A percentile compares a stretch with the other conserved stretches of the same genome.
These are phyloP conservation scores for Rhizopus arrhizus DNA, from an alignment of 371 early-diverging fungal genomes.

Conservation along the genomic window DNA sequence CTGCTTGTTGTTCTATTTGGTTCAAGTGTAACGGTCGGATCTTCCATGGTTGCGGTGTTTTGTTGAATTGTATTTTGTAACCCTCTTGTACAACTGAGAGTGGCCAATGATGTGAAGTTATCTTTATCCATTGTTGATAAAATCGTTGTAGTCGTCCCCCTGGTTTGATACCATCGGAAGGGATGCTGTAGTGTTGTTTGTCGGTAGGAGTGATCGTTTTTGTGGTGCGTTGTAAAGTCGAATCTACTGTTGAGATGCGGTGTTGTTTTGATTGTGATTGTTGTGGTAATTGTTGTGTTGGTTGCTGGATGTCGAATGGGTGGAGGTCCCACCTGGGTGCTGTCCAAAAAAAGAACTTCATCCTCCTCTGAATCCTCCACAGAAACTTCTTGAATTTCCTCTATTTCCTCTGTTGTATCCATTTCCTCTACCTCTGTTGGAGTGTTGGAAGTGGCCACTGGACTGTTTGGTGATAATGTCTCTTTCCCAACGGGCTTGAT, in stretches of 20 bases:
- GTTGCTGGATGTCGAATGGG: background rate
- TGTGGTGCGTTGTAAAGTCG: background rate
- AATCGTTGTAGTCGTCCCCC: background rate
- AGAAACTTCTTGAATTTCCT: background rate
- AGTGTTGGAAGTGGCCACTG: background rate
- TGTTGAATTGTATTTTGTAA: background rate
- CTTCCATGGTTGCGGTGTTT: conserved; percentile 2
- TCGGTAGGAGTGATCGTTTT: background rate
- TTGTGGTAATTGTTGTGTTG: no score
- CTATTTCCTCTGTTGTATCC: conserved; percentile 1
- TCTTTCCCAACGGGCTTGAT: background rate
- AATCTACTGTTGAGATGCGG: background rate
- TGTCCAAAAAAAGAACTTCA: background rate
- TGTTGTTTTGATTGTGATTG: background rate
- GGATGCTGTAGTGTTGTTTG: background rate
- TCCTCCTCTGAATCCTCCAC: background rate
- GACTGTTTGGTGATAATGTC: background rate
- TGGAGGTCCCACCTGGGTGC: background rate
- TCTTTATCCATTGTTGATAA: background rate
- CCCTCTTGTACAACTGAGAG: background rate
- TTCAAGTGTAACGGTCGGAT: background rate
- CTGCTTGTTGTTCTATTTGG: conserved; percentile 5
- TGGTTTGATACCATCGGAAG: background rate
- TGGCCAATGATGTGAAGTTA: background rate
- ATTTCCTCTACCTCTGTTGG: no score